phyloP scores from a whole-genome alignment of 2,329 filamentous ascomycete genomes.

The Xylaria multiplex region DNA sequence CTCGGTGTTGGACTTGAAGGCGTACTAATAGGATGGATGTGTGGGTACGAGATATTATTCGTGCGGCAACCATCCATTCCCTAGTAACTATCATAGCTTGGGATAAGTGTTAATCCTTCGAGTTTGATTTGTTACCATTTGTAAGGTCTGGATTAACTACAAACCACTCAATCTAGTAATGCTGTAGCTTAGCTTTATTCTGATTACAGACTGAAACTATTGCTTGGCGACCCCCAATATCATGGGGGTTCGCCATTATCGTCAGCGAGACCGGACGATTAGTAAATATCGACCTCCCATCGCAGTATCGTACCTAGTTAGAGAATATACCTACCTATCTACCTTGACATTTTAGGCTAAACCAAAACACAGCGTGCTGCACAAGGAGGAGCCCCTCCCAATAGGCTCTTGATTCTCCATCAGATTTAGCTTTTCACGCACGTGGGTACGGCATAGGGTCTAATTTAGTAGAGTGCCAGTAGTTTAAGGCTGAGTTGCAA shows the following conservation, averaged over 20 bases:
- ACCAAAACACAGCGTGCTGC: not conserved
- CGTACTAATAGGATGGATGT: not conserved
- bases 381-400: not conserved
- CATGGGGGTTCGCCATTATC: not conserved
- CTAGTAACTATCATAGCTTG: slow-evolving; percentile 1
- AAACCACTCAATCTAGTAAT: not conserved
- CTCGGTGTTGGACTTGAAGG: slow-evolving; percentile 3
- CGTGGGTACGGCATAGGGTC: slow-evolving; percentile 14
- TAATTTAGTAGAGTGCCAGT: slow-evolving; percentile 3
- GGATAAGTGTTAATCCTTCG: slow-evolving; percentile 1
- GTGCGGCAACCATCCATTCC: slow-evolving; percentile 5
- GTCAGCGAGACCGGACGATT: slow-evolving; percentile 28
- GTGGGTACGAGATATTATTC: slow-evolving; percentile 14
- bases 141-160: not conserved
- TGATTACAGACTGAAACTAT: not conserved
- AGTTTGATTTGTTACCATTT: slow-evolving; percentile 4
- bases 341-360: slow-evolving; percentile 15
- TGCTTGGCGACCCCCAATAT: slow-evolving; percentile 23
- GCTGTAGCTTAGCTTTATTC: not conserved
- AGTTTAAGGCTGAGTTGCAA: slow-evolving; percentile 5
- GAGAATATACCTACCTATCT: not conserved
- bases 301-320: not conserved
- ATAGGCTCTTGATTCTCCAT: slow-evolving; percentile 1
- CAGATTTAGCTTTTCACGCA: slow-evolving; percentile 9
- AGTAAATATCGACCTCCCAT: slow-evolving; percentile 9